phyloP scores from a whole-genome alignment of 495 filamentous ascomycete species.

The Physcia stellaris region DNA sequence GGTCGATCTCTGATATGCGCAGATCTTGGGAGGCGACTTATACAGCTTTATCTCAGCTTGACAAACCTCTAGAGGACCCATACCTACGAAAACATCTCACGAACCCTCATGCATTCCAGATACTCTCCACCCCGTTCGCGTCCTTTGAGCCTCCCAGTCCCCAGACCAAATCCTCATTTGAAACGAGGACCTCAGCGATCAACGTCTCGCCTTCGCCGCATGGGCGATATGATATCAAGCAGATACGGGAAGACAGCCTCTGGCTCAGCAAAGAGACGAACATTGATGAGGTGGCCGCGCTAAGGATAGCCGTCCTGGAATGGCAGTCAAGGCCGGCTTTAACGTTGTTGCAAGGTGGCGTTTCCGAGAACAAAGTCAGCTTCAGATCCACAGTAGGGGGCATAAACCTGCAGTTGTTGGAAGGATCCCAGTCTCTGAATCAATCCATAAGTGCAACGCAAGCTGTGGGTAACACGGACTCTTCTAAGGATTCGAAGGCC shows the following conservation, averaged over 20 bases:
- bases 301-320: conserved; percentile 71
- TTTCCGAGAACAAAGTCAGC: conserved; percentile 53
- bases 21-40: conserved; percentile 73
- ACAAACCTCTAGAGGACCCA: conserved; percentile 25
- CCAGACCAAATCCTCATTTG: conserved; percentile 58
- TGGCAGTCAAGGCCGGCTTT: conserved; percentile 58
- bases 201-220: conserved; percentile 60
- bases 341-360: conserved; percentile 51
- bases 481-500: conserved; percentile 15
- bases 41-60: conserved; percentile 43
- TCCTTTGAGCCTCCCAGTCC: conserved; percentile 45
- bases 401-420: conserved; percentile 36
- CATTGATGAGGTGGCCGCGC: conserved; percentile 70
- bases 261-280: conserved; percentile 68
- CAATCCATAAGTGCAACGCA: conserved; percentile 24
- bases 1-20: neutral
- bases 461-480: neutral
- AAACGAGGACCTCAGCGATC: conserved; percentile 82
- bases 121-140: conserved; percentile 49
- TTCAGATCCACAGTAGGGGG: conserved; percentile 51
- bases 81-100: conserved; percentile 10
- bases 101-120: conserved; percentile 44
- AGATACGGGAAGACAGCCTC: conserved; percentile 72
- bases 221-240: conserved; percentile 56
- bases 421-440: conserved; percentile 36